phyloP scores from a whole-genome alignment of 148 eudicot species.

The Rhododendron williamsianum region DNA sequence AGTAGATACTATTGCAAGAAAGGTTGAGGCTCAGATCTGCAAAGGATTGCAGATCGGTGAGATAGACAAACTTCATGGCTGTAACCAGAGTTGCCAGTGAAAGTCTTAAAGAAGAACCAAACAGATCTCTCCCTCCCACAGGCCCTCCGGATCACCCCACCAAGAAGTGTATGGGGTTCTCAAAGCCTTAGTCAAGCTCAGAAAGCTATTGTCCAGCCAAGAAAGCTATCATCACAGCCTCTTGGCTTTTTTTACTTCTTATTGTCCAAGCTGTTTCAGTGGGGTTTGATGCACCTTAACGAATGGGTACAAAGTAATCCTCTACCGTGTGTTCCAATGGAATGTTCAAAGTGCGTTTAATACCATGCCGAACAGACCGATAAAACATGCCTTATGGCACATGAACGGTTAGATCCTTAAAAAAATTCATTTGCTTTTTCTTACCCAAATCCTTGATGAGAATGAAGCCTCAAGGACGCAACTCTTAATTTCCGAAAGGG shows the following conservation, averaged over 20 bases:
- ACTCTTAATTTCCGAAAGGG: not conserved
- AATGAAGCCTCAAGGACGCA: not conserved
- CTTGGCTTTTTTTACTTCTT: not conserved
- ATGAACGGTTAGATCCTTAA: not conserved
- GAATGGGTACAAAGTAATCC: not conserved
- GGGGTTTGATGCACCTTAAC: not conserved
- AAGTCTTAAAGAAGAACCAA: not conserved
- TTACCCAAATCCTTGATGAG: not conserved
- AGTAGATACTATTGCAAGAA: not conserved
- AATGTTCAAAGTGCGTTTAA: conserved; percentile 1
- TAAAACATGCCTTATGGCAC: not conserved
- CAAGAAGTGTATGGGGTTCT: not conserved
- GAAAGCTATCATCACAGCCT: not conserved
- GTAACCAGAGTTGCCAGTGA: not conserved
- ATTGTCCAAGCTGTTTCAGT: not conserved
- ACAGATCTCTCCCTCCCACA: not conserved
- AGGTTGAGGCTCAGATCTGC: not conserved
- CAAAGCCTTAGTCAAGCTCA: not conserved
- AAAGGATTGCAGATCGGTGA: not conserved
- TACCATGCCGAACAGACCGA: not conserved
- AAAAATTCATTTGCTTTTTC: not conserved
- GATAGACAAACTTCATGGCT: not conserved
- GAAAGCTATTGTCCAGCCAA: not conserved
- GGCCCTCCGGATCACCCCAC: not conserved
- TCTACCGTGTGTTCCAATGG: not conserved